These are phyloP conservation scores for Monosporozyma solicola DNA, from an alignment of 805 yeast genomes.

Conservation along the genomic window DNA sequence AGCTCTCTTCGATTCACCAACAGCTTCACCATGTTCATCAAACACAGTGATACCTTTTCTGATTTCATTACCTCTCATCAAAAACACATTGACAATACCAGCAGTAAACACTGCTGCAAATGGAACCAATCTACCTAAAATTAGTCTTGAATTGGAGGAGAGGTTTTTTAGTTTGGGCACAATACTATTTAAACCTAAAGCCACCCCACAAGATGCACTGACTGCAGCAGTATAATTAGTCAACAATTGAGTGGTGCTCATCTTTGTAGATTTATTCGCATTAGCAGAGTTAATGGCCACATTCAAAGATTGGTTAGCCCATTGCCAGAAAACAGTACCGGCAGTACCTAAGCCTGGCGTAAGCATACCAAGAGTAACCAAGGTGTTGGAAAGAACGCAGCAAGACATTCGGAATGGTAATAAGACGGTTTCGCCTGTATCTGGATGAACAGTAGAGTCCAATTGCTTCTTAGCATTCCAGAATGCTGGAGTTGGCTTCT, in stretches of 20 bases:
- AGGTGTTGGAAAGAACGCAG: constrained; percentile 85
- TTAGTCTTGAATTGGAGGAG: constrained; percentile 58
- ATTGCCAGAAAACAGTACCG: constrained; percentile 96
- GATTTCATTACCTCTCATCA: constrained; percentile 94
- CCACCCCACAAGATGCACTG: constrained; percentile 90
- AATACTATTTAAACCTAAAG: constrained; percentile 80
- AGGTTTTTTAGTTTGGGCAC: constrained; percentile 77
- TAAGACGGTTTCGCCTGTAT: constrained; percentile 86
- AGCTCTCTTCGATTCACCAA: constrained; percentile 73
- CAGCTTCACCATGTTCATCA: constrained; percentile 54
- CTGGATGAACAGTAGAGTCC: constrained; percentile 94
- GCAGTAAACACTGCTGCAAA: constrained; percentile 98
- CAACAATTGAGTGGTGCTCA: constrained; percentile 66
- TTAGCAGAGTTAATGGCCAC: constrained; percentile 96
- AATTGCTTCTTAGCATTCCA: constrained; percentile 84
- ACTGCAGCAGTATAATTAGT: constrained; percentile 84
- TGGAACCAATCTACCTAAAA: constrained; percentile 84
- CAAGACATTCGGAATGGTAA: constrained; percentile 97
- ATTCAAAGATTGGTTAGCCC: constrained; percentile 92
- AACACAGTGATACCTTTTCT: constrained; percentile 71
- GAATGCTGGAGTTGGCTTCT: constrained; percentile 63
- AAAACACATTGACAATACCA: constrained; percentile 89
- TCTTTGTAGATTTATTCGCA: constrained; percentile 89
- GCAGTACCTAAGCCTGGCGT: constrained; percentile 85
- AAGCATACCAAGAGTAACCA: constrained; percentile 95